phyloP scores from a whole-genome alignment of 2,329 filamentous ascomycete genomes.

The Colletotrichum euphorbiae region DNA sequence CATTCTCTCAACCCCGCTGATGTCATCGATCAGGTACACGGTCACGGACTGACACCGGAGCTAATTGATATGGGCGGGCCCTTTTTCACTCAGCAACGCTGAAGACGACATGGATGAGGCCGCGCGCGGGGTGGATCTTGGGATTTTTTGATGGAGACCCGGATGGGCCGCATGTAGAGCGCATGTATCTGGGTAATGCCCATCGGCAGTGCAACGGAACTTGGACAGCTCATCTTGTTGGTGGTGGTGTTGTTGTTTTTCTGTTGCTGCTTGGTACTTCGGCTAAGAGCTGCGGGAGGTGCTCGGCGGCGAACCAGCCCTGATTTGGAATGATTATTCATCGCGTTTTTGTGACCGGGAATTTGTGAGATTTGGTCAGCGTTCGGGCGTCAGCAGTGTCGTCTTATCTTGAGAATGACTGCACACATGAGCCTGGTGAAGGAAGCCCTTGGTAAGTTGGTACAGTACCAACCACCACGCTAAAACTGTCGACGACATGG shows the following conservation, averaged over 20 bases:
- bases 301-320: neutral
- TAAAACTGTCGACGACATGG: conserved; percentile 8
- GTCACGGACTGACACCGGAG: conserved; percentile 23
- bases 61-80: conserved; percentile 7
- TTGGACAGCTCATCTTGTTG: conserved; percentile 19
- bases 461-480: neutral
- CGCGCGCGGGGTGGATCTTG: conserved; percentile 20
- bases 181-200: neutral
- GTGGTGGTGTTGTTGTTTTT: too few relatives aligned
- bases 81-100: conserved; percentile 21
- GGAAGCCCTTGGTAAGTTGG: neutral
- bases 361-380: neutral
- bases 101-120: conserved; percentile 7
- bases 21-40: conserved; percentile 33
- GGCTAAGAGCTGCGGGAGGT: conserved; percentile 8
- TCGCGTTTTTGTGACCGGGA: neutral
- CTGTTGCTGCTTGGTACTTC: conserved; percentile 10
- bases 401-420: conserved; percentile 3
- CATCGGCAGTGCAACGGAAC: neutral
- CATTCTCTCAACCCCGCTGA: conserved; percentile 33
- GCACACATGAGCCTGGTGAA: neutral
- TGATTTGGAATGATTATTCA: conserved; percentile 3
- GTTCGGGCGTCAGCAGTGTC: neutral
- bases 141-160: conserved; percentile 23
- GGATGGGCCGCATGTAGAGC: conserved; percentile 27